Conservation (phyloP, 495 filamentous ascomycete species). For the Poronia punctata region DNA sequence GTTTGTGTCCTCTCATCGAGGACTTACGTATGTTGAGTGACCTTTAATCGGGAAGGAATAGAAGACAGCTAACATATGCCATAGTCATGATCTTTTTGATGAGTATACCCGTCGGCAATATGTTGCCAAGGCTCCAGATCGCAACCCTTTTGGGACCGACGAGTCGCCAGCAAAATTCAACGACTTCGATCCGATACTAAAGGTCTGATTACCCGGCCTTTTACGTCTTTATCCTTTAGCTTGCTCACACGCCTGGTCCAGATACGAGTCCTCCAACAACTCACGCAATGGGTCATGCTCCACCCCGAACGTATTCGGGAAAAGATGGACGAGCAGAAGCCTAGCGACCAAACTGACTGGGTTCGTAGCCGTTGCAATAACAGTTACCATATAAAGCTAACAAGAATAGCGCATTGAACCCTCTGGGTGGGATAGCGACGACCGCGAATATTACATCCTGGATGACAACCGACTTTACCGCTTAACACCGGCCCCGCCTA, state of each 20-base stretch:
- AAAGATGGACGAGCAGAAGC: slow-evolving; percentile 74
- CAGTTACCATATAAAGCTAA: slow-evolving; percentile 11
- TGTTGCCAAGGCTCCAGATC: slow-evolving; percentile 66
- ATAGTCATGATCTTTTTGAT: slow-evolving; percentile 80
- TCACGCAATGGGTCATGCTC: slow-evolving; percentile 84
- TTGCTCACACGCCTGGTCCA: slow-evolving; percentile 19
- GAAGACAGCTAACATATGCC: slow-evolving; percentile 9
- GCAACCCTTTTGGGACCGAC: slow-evolving; percentile 81
- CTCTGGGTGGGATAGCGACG: slow-evolving; percentile 78
- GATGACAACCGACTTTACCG: slow-evolving; percentile 94
- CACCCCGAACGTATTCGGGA: slow-evolving; percentile 81
- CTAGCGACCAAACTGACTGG: slow-evolving; percentile 77
- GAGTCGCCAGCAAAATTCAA: slow-evolving; percentile 65
- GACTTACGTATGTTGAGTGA: slow-evolving; percentile 63
- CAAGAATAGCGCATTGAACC: slow-evolving; percentile 77
- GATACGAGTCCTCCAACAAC: slow-evolving; percentile 81
- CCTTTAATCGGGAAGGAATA: slow-evolving; percentile 2
- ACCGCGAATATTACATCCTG: slow-evolving; percentile 79
- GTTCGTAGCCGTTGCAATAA: slow-evolving; percentile 40
- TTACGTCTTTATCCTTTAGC: not conserved
- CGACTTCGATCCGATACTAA: slow-evolving; percentile 76
- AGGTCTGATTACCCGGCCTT: slow-evolving; percentile 38
- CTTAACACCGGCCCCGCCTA: slow-evolving; percentile 59
- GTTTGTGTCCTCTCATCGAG: slow-evolving; percentile 87
- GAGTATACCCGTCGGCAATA: slow-evolving; percentile 92